Percentiles rank a stretch among this genome's conserved stretches.
These are phyloP conservation scores for Pleurotus sapidus DNA, from an alignment of 768 basidiomycete genomes.

Conservation along the genomic window DNA sequence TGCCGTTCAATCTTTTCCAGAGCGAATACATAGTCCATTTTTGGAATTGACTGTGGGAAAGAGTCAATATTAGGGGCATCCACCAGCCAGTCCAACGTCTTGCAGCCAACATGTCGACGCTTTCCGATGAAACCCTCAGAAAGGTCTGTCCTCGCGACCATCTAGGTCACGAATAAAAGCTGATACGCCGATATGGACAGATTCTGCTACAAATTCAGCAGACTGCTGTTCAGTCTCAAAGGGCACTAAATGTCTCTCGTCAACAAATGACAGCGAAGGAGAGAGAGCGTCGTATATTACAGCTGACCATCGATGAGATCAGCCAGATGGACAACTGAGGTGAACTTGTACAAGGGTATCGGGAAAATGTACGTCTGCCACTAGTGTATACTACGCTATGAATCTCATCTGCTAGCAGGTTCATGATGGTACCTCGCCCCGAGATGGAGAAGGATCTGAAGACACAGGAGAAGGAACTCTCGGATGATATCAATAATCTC, in stretches of 20 bases:
- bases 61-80: constrained; percentile 14
- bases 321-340: constrained; percentile 62
- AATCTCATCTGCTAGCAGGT: constrained; percentile 50
- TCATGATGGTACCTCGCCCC: constrained; percentile 80
- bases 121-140: constrained; percentile 80
- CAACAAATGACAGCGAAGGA: constrained; percentile 84
- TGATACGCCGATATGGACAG: constrained; percentile 33
- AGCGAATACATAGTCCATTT: constrained; percentile 8
- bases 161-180: neutral
- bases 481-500: constrained; percentile 78
- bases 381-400: neutral
- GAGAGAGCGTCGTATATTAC: constrained; percentile 84
- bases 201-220: constrained; percentile 92
- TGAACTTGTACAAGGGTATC: constrained; percentile 90
- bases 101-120: constrained; percentile 41
- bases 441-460: constrained; percentile 78
- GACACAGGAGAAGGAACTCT: constrained; percentile 74
- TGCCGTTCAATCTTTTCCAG: neutral
- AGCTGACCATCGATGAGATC: constrained; percentile 87
- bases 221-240: constrained; percentile 83
- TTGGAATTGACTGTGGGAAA: constrained; percentile 23
- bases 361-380: constrained; percentile 76
- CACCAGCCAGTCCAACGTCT: constrained; percentile 8
- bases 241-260: constrained; percentile 65
- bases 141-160: constrained; percentile 45